Base-by-base conservation (phyloP, 352 stramenopile species). In the Phytophthora quininea region DNA sequence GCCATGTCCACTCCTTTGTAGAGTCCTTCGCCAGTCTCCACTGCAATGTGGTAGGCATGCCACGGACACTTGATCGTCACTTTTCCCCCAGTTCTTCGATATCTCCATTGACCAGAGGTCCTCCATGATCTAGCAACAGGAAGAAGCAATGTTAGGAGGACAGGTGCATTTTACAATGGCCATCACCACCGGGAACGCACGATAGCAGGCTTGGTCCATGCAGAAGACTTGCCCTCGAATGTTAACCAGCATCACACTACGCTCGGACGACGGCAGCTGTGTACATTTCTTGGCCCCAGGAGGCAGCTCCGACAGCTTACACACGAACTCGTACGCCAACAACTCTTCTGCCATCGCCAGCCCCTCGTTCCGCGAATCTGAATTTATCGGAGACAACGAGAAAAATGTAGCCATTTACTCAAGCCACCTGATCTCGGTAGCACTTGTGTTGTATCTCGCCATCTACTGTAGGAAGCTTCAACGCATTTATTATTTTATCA, bases 151-250 rank as follows among this genome's bases (percentile, higher is more conserved):
- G 29, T 15, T 29, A 69, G 24, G 35, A 15, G 62, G 9, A 46
- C 0, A 37, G 33, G 12, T n/a, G 50, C 24, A 37, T 53, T 50
- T 35, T 9, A 38, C 51, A 1, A 30, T n/a, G 46, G 68, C 11
- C n/a, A 29, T 53, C 52, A 72, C 57, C 52, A 75, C 63, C 58
- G 71, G 53, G 35, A 24, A 69, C 84, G 42, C 62, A 94, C 86
- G 88, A 67, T 96, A 96, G 63, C 88, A 96, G 10, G 88, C 86
- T 60, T 94, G 86, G 69, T 96, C 88, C 72, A 96, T 92, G 78
- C 88, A 96, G 58, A 84, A 91, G 58, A 96, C 64, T 59, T 88
- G 59, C 42, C 80, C 82, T 19, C 71, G 59, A 35, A 92, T 33
- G 47, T 87, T 81, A 31, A 92, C 52, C 37, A 94, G 62, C 77